These are phyloP conservation scores for Aristolochia californica DNA, from an alignment of 164 flowering plant genomes.

Conservation along the genomic window DNA sequence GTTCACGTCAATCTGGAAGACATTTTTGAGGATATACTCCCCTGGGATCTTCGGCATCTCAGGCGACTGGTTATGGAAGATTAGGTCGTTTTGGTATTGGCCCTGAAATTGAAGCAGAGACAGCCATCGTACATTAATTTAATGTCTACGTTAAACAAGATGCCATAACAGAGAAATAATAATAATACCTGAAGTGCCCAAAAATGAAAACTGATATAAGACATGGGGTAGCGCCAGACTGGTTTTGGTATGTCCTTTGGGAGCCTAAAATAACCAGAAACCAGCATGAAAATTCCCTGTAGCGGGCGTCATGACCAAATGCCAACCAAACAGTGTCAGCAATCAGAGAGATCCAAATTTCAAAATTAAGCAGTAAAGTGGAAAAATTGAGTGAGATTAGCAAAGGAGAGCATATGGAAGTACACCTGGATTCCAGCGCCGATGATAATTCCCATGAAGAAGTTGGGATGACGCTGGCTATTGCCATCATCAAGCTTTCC, in stretches of 20 bases:
- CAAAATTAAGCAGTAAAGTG: background rate
- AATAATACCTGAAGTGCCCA: constrained; percentile 86
- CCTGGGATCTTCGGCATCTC: constrained; percentile 60
- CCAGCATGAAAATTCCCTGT: constrained; percentile 96
- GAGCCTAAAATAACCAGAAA: constrained; percentile 91
- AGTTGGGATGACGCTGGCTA: constrained; percentile 83
- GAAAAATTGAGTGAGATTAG: background rate
- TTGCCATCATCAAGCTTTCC: constrained; percentile 97
- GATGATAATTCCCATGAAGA: constrained; percentile 94
- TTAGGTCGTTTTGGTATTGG: constrained; percentile 82
- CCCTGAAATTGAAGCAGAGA: constrained; percentile 46
- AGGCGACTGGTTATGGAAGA: constrained; percentile 62
- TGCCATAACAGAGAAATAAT: too few species aligned
- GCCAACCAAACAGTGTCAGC: background rate
- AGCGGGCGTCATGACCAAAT: background rate
- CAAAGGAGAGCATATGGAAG: background rate
- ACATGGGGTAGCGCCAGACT: constrained; percentile 95
- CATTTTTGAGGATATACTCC: constrained; percentile 55
- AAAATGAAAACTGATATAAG: constrained; percentile 89
- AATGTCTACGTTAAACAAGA: too few species aligned
- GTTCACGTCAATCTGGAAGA: constrained; percentile 67
- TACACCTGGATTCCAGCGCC: constrained; percentile 94
- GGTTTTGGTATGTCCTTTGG: constrained; percentile 95
- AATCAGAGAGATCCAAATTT: too few species aligned
- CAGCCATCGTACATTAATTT: background rate